A percentile compares a stretch with the other conserved stretches of the same genome.
These are phyloP conservation scores for Eucalyptus cloeziana DNA, from an alignment of 345 rosid species.

Conservation along the genomic window DNA sequence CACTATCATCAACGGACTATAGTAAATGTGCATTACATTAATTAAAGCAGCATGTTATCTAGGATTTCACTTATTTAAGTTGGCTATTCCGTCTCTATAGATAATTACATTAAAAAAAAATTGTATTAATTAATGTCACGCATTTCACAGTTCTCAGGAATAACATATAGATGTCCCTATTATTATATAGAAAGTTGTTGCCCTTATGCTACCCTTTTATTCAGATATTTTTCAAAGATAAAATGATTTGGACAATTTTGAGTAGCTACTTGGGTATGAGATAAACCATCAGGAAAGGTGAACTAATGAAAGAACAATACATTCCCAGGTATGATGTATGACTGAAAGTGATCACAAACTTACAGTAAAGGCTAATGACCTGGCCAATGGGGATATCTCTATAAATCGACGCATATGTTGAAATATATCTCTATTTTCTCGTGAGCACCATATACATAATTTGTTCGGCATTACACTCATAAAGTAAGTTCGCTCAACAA, in stretches of 20 bases:
- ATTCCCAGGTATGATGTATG: background rate
- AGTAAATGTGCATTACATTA: background rate
- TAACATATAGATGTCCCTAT: background rate
- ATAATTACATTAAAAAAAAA: background rate
- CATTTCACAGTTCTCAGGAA: background rate
- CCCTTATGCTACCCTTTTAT: background rate
- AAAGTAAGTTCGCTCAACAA: background rate
- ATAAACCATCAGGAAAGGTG: background rate
- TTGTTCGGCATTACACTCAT: background rate
- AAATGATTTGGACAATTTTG: background rate
- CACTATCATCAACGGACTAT: background rate
- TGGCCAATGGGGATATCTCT: background rate
- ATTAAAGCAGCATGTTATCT: background rate
- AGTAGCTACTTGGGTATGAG: background rate
- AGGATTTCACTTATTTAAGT: background rate
- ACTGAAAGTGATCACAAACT: background rate
- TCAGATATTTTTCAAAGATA: background rate
- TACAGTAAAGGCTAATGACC: background rate
- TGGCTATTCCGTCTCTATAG: background rate
- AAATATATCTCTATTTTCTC: background rate
- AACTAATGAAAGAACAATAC: background rate
- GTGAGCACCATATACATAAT: background rate
- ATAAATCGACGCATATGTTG: background rate
- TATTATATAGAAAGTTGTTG: background rate
- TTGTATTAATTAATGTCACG: background rate